A percentile compares a stretch with the other conserved stretches of the same genome.
Evolutionary conservation across 306 rosid genomes (phyloP).

Genomic region (Sindora glabra): DNA sequence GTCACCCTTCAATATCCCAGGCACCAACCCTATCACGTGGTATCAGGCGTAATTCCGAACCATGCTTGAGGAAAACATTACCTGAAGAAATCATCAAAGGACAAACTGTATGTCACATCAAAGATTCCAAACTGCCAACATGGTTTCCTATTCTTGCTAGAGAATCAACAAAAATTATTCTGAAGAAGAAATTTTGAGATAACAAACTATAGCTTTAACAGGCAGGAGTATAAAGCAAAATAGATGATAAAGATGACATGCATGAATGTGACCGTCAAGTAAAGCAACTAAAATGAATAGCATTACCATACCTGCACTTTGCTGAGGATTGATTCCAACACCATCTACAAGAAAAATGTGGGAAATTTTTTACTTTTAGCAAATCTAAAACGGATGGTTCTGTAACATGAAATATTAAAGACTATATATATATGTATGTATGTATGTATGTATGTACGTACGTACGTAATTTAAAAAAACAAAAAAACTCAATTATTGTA

Average conservation of each 20-base stretch:
- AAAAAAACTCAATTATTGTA: too few species aligned
- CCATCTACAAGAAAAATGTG: constrained; percentile 60
- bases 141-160: too few species aligned
- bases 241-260: too few species aligned
- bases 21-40: constrained; percentile 34
- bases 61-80: constrained; percentile 37
- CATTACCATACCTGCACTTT: constrained; percentile 75
- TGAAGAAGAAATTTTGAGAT: too few species aligned
- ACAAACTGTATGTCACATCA: neutral
- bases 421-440: too few species aligned
- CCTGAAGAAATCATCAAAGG: constrained; percentile 24
- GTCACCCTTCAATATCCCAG: neutral
- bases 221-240: too few species aligned
- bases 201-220: too few species aligned
- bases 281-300: neutral
- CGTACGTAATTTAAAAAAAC: too few species aligned
- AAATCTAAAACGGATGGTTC: neutral
- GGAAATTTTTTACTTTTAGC: neutral
- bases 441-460: too few species aligned
- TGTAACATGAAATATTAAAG: neutral
- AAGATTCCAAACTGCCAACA: too few species aligned
- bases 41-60: constrained; percentile 30
- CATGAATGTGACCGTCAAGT: too few species aligned
- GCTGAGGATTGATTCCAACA: constrained; percentile 96
- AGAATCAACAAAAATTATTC: too few species aligned